Percentiles rank a stretch among this genome's conserved stretches.
phyloP scores from a whole-genome alignment of 257 asterid genomes.

The Jacaranda mimosifolia region DNA sequence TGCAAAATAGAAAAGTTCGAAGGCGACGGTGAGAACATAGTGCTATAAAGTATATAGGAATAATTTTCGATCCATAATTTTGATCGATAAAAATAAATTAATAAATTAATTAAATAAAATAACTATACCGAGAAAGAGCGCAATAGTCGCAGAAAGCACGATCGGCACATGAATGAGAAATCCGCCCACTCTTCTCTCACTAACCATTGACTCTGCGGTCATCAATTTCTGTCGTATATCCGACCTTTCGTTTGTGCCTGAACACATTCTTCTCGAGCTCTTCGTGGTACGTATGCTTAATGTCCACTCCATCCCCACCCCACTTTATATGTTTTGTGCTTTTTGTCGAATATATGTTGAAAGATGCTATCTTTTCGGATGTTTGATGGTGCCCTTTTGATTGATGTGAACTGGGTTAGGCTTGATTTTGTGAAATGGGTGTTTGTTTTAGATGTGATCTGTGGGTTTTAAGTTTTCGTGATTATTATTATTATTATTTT shows the following conservation, averaged over 20 bases:
- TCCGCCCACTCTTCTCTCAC: conserved; percentile 85
- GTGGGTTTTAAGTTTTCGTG: not conserved
- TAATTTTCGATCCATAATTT: not conserved
- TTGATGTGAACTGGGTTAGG: conserved; percentile 28
- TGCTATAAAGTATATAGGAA: not conserved
- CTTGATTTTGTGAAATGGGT: conserved; percentile 20
- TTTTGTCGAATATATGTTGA: not conserved
- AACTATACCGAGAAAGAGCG: conserved; percentile 36
- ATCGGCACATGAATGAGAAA: conserved; percentile 69
- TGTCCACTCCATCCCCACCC: not conserved
- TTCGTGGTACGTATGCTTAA: conserved; percentile 54
- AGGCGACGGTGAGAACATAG: conserved; percentile 46
- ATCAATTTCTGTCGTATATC: conserved; percentile 58
- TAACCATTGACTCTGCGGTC: conserved; percentile 80
- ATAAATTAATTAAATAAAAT: not conserved
- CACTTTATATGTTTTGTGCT: not conserved
- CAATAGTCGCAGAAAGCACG: conserved; percentile 53
- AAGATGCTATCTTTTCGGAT: not conserved
- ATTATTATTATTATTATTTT: too few species aligned
- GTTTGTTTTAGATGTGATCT: conserved; percentile 32
- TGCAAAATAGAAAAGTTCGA: conserved; percentile 11
- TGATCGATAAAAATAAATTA: conserved; percentile 5
- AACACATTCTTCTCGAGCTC: conserved; percentile 81
- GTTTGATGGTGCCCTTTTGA: conserved; percentile 25
- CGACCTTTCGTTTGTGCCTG: conserved; percentile 89